Conservation (phyloP, 441 rosid species). For the Theobroma grandiflorum region DNA sequence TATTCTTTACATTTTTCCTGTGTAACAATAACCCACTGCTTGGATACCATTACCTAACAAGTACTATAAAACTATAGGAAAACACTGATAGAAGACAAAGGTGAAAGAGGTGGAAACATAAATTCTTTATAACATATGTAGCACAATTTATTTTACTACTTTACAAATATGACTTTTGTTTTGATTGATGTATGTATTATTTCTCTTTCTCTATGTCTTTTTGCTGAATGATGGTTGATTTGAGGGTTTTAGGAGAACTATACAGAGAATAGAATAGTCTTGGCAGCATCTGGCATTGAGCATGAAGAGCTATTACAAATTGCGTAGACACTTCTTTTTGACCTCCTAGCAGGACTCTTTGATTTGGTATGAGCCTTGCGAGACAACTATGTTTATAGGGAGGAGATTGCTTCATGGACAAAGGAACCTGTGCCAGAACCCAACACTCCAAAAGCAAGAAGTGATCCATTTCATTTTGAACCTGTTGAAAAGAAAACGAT, state of each 20-base stretch:
- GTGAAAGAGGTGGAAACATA: no score
- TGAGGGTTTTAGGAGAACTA: constrained; percentile 71
- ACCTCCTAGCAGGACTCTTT: constrained; percentile 64
- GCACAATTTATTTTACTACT: not conserved
- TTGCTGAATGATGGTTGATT: constrained; percentile 24
- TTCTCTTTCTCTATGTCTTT: not conserved
- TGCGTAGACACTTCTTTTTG: constrained; percentile 83
- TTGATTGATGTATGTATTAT: not conserved
- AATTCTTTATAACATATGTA: no score
- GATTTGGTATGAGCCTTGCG: no score
- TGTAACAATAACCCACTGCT: no score
- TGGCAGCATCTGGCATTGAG: constrained; percentile 89
- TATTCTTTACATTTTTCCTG: no score
- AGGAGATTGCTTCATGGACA: constrained; percentile 66
- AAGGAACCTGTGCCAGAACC: constrained; percentile 49
- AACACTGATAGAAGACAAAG: no score
- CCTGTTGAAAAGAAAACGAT: constrained; percentile 59
- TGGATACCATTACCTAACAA: no score
- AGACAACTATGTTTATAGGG: constrained; percentile 58
- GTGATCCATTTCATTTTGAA: constrained; percentile 61
- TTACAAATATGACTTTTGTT: constrained; percentile 17
- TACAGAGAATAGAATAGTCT: constrained; percentile 83
- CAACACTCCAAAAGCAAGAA: constrained; percentile 41
- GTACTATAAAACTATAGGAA: no score
- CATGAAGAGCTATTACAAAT: constrained; percentile 71